Evolutionary conservation across 1,284 basidiomycete genomes (phyloP), one percentile per base, ranked within the genome.

Genomic region (Xanthoconium separans): DNA sequence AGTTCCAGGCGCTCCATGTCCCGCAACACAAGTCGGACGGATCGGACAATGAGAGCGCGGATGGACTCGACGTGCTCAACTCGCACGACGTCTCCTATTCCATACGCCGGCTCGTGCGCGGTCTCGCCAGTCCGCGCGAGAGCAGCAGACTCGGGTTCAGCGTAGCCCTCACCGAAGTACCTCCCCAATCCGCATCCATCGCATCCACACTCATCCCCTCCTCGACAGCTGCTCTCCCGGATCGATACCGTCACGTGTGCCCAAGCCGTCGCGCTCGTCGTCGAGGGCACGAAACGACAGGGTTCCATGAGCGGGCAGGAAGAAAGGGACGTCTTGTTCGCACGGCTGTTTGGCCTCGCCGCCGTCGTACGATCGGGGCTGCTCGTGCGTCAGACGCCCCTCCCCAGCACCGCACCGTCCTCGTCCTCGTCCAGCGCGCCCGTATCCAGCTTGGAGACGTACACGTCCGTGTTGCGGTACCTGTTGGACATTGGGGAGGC

Each of bases 91-190:
- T 95, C 0, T 84, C 89, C 7, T 97, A 97, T 68, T 90, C 92
- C 7, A 84, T 97, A 64, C 83, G 91, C 57, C 74, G 95, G 34
- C 79, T 97, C 30, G 76, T 95, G 31, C 79, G 93, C 41, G 96
- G 96, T 18, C 77, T 99, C 27, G 93, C 91, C 0, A 95, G 91
- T 71, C 91, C 94, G 2, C 79, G 95, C 60, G 95, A 98, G 71
- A 94, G 91, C 72, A 95, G 93, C 68, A 77, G 96, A 60, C 75
- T 97, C 34, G 96, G 96, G 13, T 99, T 98, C 69, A 93, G 95
- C 9, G 95, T 98, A 42, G 93, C 95, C 18, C 77, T 99, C 61
- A 95, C 96, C 1, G 95, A 98, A 79, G 94, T 95, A 65, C 60
- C 85, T 76, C 16, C 13, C 22, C 27, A 27, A 7, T 40, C 2